phyloP scores from a whole-genome alignment of 202 grass and related monocot genomes.

The Brachypodium distachyon region DNA sequence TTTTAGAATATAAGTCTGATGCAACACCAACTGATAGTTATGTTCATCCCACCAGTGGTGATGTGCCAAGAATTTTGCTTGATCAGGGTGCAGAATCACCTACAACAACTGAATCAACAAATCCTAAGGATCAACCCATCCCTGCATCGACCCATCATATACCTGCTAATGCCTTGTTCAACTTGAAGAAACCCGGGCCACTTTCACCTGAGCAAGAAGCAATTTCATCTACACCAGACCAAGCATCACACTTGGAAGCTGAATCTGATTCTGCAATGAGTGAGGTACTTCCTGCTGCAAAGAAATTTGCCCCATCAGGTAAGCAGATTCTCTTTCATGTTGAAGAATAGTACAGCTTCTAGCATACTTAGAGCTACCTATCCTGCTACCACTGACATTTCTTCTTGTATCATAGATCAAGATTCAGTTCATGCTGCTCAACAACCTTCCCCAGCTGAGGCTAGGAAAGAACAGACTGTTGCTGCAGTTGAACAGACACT shows the following conservation, averaged over 20 bases:
- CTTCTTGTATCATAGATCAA: constrained; percentile 11
- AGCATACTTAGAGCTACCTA: neutral
- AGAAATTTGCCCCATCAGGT: constrained; percentile 11
- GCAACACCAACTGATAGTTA: neutral
- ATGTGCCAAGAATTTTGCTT: neutral
- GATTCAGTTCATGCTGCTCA: neutral
- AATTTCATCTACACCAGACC: neutral
- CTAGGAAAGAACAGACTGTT: constrained; percentile 4
- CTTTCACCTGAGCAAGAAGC: neutral
- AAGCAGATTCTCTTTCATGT: constrained; percentile 6
- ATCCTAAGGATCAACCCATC: neutral
- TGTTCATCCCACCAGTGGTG: neutral
- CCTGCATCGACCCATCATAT: neutral
- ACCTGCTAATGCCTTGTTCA: neutral
- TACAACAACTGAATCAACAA: neutral
- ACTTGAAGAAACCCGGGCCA: neutral
- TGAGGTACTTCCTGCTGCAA: neutral
- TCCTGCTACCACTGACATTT: neutral
- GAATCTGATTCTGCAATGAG: neutral
- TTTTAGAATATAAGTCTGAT: neutral
- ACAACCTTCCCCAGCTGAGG: neutral
- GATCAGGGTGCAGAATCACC: neutral
- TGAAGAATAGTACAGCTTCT: neutral
- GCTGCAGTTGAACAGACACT: constrained; percentile 10
- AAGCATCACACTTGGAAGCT: neutral